phyloP scores from a whole-genome alignment of 805 yeast genomes.

The Yamadazyma phyllophila region DNA sequence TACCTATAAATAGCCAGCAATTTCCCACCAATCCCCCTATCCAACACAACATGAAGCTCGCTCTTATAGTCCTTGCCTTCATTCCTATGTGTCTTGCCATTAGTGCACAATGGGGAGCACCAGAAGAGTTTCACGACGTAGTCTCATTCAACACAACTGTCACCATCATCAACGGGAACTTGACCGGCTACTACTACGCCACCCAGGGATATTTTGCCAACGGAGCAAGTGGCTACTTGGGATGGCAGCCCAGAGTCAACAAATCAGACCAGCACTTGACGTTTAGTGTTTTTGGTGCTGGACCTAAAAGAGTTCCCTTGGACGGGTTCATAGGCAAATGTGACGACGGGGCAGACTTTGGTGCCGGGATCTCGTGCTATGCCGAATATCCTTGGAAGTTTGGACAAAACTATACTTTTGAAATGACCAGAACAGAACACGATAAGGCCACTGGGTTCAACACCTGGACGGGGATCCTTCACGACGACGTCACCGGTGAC shows the following conservation, averaged over 20 bases:
- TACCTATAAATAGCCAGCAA: too few species aligned
- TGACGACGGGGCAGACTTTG: constrained; percentile 13
- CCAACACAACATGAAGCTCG: too few species aligned
- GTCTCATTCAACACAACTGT: constrained; percentile 5
- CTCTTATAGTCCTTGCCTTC: too few species aligned
- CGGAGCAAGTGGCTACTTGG: constrained; percentile 11
- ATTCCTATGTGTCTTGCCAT: not conserved
- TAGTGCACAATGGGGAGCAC: not conserved
- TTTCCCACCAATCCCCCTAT: too few species aligned
- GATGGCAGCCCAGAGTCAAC: constrained; percentile 13
- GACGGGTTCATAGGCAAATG: constrained; percentile 2
- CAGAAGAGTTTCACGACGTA: not conserved
- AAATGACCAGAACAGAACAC: not conserved
- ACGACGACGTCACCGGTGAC: constrained; percentile 12
- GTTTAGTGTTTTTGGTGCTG: constrained; percentile 13
- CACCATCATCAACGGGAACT: constrained; percentile 9
- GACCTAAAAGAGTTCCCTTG: constrained; percentile 2
- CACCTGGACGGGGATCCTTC: constrained; percentile 13
- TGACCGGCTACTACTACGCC: constrained; percentile 14
- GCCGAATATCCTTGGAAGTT: constrained; percentile 11
- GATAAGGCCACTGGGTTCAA: constrained; percentile 4
- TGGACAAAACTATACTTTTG: constrained; percentile 12
- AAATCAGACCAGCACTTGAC: constrained; percentile 10
- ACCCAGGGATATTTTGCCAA: constrained; percentile 6
- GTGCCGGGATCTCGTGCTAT: constrained; percentile 12